phyloP scores from a whole-genome alignment of 148 eudicot genomes.

The Fagopyrum homotropicum region DNA sequence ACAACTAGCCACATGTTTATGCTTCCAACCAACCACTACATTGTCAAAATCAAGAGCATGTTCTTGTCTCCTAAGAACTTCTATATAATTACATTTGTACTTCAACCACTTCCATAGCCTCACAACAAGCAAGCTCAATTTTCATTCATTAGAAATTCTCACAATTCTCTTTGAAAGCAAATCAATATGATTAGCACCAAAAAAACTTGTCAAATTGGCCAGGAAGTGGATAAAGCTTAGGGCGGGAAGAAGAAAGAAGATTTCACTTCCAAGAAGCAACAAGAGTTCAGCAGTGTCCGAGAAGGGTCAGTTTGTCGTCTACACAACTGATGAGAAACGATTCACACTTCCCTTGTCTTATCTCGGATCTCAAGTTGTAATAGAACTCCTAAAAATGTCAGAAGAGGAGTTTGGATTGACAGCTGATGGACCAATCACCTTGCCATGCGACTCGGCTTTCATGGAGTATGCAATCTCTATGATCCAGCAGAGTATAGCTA shows the following conservation, averaged over 20 bases:
- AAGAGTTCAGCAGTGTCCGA: neutral
- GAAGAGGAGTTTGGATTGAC: no score
- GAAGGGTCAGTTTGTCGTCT: no score
- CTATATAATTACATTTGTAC: neutral
- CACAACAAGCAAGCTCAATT: neutral
- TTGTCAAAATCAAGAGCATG: neutral
- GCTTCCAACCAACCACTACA: neutral
- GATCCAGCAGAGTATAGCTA: no score
- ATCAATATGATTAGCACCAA: constrained; percentile 5
- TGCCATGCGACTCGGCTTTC: no score
- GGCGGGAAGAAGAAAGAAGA: constrained; percentile 16
- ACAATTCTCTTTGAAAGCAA: neutral
- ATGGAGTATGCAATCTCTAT: no score
- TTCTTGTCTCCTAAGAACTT: neutral
- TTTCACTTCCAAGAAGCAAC: neutral
- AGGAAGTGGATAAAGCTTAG: neutral
- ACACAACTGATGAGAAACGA: no score
- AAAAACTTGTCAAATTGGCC: constrained; percentile 26
- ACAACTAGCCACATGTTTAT: neutral
- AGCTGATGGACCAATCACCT: no score
- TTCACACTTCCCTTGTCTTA: no score
- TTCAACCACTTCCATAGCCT: no score
- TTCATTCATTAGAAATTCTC: neutral
- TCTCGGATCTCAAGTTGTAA: no score
- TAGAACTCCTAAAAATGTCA: no score